These are phyloP conservation scores for Fusarium sarcochroum DNA, from an alignment of 2,329 filamentous ascomycete species.

Conservation along the genomic window DNA sequence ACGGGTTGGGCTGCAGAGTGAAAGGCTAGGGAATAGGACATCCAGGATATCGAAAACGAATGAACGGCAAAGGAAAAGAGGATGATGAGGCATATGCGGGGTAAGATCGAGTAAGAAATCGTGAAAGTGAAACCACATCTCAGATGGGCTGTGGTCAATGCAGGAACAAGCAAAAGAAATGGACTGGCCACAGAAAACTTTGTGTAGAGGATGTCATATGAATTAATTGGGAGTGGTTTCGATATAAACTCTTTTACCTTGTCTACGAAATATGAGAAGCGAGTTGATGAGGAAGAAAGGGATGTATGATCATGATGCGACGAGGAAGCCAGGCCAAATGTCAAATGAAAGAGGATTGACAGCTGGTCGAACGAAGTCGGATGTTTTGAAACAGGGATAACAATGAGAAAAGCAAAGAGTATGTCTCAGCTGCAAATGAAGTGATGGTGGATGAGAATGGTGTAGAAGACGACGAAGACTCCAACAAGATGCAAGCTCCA, in stretches of 20 bases:
- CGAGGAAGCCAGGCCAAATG: constrained; percentile 3
- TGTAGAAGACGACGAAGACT: background rate
- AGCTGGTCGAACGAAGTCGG: background rate
- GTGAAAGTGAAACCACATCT: constrained; percentile 21
- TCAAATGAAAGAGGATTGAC: constrained; percentile 5
- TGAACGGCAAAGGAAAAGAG: constrained; percentile 5
- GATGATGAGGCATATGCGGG: constrained; percentile 8
- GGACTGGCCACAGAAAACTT: background rate
- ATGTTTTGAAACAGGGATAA: background rate
- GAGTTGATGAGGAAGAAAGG: background rate
- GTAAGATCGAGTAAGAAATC: constrained; percentile 27
- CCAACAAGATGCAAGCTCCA: constrained; percentile 12
- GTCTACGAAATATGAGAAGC: constrained; percentile 4
- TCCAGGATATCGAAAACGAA: constrained; percentile 13
- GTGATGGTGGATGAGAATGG: constrained; percentile 1
- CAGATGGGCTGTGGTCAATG: background rate
- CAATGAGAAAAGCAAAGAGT: background rate
- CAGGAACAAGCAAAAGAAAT: background rate
- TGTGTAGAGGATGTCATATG: constrained; percentile 1
- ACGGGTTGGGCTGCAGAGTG: constrained; percentile 11
- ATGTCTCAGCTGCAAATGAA: background rate
- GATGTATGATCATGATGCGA: background rate
- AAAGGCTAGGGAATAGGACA: background rate
- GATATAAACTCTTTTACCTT: constrained; percentile 22
- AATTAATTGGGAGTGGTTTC: constrained; percentile 4